Evolutionary conservation across 2,329 filamentous ascomycete species (phyloP).

Genomic region (Alternaria triticina): DNA sequence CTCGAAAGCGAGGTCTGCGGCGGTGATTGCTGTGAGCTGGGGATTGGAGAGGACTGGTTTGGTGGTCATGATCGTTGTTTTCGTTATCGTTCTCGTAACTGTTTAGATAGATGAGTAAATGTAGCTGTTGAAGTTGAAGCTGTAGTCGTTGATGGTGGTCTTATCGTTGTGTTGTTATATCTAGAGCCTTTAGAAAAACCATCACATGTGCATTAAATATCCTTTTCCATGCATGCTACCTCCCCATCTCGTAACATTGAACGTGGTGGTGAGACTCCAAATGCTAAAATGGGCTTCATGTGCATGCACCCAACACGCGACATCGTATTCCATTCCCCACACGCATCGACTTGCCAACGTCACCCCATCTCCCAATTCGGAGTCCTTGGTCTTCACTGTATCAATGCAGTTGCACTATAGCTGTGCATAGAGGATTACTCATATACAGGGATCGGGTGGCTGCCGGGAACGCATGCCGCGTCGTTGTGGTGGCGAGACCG

Average conservation of each 20-base stretch:
- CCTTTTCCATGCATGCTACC: neutral
- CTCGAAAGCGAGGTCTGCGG: constrained; percentile 29
- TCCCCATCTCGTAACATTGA: neutral
- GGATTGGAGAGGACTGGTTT: neutral
- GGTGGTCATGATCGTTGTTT: neutral
- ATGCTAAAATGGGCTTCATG: too few relatives aligned
- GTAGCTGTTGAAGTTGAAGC: neutral
- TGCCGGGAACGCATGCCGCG: neutral
- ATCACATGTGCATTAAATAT: neutral
- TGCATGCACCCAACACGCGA: neutral
- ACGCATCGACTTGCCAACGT: neutral
- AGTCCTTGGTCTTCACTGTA: neutral
- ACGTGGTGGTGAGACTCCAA: neutral
- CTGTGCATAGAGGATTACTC: neutral
- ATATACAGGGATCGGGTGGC: neutral
- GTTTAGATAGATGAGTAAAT: neutral
- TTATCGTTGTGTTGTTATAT: neutral
- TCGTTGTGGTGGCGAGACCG: constrained; percentile 1
- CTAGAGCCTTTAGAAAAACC: fast-evolving
- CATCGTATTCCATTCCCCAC: neutral
- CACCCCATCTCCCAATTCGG: neutral
- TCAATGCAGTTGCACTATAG: neutral
- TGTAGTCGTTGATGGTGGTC: neutral
- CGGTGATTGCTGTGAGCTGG: neutral
- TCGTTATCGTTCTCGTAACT: neutral